Percentiles rank a stretch among this genome's conserved stretches.
These are phyloP conservation scores for Hura crepitans DNA, from an alignment of 441 rosid genomes.

Conservation along the genomic window DNA sequence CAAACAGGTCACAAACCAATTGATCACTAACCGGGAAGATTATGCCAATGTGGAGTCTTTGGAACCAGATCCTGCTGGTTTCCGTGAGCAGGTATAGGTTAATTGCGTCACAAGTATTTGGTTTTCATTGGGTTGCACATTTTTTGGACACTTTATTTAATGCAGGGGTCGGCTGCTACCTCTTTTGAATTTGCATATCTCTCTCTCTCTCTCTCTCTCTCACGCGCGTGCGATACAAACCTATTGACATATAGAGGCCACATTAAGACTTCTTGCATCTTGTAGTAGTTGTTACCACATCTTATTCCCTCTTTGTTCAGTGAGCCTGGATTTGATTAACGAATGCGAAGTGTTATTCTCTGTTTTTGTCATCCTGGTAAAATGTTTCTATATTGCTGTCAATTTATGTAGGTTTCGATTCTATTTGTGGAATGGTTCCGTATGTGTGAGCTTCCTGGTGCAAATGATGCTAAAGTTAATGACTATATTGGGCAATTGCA, in stretches of 20 bases:
- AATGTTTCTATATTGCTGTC: constrained; percentile 6
- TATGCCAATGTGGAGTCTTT: constrained; percentile 40
- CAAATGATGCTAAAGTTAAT: constrained; percentile 63
- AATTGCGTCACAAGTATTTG: not conserved
- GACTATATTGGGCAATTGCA: constrained; percentile 64
- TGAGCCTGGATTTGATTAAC: not conserved
- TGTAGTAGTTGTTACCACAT: not conserved
- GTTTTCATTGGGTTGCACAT: not conserved
- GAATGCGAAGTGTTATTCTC: not conserved
- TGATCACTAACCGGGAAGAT: constrained; percentile 52
- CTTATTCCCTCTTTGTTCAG: not conserved
- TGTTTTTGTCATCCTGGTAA: no score
- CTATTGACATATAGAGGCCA: not conserved
- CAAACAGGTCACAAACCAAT: constrained; percentile 46
- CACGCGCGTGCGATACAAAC: not conserved
- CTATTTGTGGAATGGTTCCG: constrained; percentile 83
- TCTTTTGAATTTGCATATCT: not conserved
- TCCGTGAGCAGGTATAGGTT: constrained; percentile 61
- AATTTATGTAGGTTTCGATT: constrained; percentile 53
- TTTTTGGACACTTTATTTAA: not conserved
- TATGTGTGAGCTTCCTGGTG: constrained; percentile 74
- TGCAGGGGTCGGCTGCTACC: no score
- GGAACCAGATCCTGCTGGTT: constrained; percentile 81
- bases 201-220: not conserved
- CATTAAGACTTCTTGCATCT: not conserved